phyloP scores from a whole-genome alignment of 148 eudicot species.

The Chenopodium quinoa region DNA sequence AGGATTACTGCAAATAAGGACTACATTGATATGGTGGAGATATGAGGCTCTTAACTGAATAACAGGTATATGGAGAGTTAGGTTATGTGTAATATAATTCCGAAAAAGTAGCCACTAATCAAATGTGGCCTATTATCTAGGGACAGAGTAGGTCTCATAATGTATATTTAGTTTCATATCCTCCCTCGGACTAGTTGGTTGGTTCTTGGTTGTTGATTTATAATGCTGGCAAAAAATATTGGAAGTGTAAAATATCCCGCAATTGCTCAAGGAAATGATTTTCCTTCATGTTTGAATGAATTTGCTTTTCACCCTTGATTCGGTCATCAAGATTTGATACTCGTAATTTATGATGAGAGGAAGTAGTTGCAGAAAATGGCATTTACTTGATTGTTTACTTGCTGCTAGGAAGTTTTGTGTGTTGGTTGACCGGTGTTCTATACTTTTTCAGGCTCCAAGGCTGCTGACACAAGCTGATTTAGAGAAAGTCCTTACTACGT shows the following conservation, averaged over 20 bases:
- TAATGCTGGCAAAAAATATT: background rate
- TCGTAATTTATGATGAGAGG: background rate
- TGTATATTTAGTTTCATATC: background rate
- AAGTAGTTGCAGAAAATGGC: background rate
- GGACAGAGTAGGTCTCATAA: background rate
- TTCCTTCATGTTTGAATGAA: background rate
- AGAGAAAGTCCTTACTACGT: constrained; percentile 54
- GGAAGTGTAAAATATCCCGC: background rate
- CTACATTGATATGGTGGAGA: background rate
- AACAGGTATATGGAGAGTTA: background rate
- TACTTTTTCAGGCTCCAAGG: constrained; percentile 55
- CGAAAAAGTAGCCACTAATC: background rate
- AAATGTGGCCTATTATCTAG: background rate
- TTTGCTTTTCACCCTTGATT: background rate
- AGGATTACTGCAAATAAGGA: background rate
- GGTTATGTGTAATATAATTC: background rate
- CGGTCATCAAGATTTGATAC: background rate
- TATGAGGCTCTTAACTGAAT: background rate
- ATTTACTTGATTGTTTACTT: background rate
- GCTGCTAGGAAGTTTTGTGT: background rate
- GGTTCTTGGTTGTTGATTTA: background rate
- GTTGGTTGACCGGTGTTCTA: constrained; percentile 5
- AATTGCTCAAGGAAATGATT: background rate
- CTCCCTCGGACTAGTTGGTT: background rate
- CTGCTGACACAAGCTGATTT: constrained; percentile 62